phyloP scores from a whole-genome alignment of 1,139 yeast species.

The Debaryomycetaceae sp. region DNA sequence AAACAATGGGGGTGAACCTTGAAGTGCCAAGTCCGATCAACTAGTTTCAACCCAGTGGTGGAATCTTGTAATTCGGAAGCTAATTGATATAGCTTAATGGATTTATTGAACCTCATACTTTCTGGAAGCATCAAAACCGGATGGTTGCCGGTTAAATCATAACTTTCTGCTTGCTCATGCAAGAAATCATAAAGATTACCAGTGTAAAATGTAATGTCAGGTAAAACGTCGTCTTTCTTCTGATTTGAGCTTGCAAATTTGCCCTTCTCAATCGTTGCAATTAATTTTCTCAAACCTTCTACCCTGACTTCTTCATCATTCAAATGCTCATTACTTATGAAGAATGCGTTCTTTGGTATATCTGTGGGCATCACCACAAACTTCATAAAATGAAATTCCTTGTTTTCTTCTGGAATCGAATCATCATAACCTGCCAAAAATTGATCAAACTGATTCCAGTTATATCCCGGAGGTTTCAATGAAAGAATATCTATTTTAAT shows the following conservation, averaged over 20 bases:
- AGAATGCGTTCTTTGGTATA: constrained; percentile 56
- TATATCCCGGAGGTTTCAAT: constrained; percentile 52
- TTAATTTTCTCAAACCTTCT: constrained; percentile 79
- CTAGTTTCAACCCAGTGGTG: constrained; percentile 57
- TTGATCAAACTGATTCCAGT: constrained; percentile 94
- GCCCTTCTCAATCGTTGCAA: constrained; percentile 63
- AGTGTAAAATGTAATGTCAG: constrained; percentile 83
- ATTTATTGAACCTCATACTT: constrained; percentile 32
- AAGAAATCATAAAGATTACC: constrained; percentile 76
- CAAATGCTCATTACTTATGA: constrained; percentile 55
- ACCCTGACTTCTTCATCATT: constrained; percentile 80
- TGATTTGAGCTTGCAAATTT: constrained; percentile 40
- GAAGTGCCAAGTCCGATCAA: constrained; percentile 91
- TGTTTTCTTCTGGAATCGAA: constrained; percentile 52
- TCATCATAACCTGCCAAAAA: constrained; percentile 87
- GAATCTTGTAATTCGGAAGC: constrained; percentile 67
- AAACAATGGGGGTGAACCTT: constrained; percentile 75
- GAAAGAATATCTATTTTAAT: constrained; percentile 57
- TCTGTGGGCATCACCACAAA: constrained; percentile 81
- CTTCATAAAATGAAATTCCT: constrained; percentile 65
- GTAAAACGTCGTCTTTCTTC: constrained; percentile 52
- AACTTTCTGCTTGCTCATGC: constrained; percentile 28
- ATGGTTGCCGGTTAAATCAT: constrained; percentile 34
- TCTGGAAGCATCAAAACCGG: constrained; percentile 36
- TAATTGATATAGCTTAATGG: constrained; percentile 39